phyloP scores from a whole-genome alignment of 495 filamentous ascomycete genomes.

The Wilcoxina mikolae region DNA sequence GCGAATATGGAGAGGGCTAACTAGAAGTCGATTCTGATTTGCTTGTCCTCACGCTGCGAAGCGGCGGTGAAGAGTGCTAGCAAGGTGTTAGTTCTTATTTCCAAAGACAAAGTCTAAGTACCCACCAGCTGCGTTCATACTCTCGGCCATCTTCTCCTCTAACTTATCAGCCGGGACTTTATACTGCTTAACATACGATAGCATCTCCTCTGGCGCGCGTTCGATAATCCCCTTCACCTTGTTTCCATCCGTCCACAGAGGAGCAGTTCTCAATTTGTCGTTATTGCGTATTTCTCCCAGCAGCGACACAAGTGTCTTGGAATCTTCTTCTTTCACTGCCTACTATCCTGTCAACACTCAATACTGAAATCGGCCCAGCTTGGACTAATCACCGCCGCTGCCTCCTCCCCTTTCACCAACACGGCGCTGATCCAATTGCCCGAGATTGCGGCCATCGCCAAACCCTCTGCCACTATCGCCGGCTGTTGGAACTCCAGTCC shows the following conservation, averaged over 20 bases:
- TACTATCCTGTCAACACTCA: no score
- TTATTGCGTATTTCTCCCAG: slow-evolving; percentile 44
- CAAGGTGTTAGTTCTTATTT: slow-evolving; percentile 4
- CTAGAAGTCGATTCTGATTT: slow-evolving; percentile 63
- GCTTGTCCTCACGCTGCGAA: slow-evolving; percentile 48
- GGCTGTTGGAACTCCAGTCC: slow-evolving; percentile 68
- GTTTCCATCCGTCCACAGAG: slow-evolving; percentile 40
- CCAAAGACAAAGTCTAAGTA: no score
- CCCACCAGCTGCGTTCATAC: slow-evolving; percentile 50
- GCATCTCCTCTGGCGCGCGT: slow-evolving; percentile 47
- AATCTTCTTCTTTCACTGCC: slow-evolving; percentile 18
- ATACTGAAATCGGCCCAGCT: not conserved
- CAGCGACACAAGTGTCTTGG: slow-evolving; percentile 42
- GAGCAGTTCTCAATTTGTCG: slow-evolving; percentile 38
- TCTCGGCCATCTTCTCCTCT: slow-evolving; percentile 56
- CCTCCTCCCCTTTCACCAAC: slow-evolving; percentile 44
- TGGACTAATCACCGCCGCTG: slow-evolving; percentile 28
- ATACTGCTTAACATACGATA: slow-evolving; percentile 45
- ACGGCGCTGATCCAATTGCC: slow-evolving; percentile 33
- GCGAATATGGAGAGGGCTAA: not conserved
- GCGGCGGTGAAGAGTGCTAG: slow-evolving; percentile 46
- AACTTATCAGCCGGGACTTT: slow-evolving; percentile 45
- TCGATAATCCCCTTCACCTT: slow-evolving; percentile 50
- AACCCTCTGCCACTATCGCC: slow-evolving; percentile 63
- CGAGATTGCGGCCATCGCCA: slow-evolving; percentile 61